Conservation (phyloP, 2,329 filamentous ascomycete species). For the Fusarium chuoi region DNA sequence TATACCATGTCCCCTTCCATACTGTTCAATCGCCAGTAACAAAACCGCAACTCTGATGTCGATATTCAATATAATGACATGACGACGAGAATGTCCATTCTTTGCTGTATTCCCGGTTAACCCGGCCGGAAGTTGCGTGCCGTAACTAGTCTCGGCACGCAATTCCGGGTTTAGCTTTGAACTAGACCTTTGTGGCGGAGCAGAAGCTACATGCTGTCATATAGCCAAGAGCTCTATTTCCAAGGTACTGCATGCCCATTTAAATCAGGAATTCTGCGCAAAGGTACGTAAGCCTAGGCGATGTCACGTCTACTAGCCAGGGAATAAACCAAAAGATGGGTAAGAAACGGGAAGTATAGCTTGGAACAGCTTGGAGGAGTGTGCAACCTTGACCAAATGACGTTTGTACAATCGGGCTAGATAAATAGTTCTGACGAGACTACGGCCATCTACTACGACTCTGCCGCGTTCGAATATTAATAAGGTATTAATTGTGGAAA, state of each 20-base stretch:
- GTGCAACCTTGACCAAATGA: slow-evolving; percentile 1
- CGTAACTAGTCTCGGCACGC: slow-evolving; percentile 9
- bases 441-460: too few relatives aligned
- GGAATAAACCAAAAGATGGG: background rate
- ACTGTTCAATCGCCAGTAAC: background rate
- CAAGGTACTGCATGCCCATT: background rate
- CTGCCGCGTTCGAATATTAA: too few relatives aligned
- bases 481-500: too few relatives aligned
- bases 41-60: background rate
- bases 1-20: too few relatives aligned
- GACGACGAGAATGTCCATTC: background rate
- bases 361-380: background rate
- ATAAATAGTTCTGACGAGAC: background rate
- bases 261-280: background rate
- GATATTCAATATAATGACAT: background rate
- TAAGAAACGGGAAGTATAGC: background rate
- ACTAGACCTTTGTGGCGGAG: background rate
- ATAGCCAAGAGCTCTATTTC: background rate
- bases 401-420: background rate
- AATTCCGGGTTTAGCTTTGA: background rate
- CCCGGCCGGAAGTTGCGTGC: slow-evolving; percentile 24
- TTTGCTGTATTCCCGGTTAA: background rate
- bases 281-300: slow-evolving; percentile 5
- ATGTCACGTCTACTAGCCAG: background rate
- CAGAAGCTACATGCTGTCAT: background rate